phyloP scores from a whole-genome alignment of 2,329 filamentous ascomycete species.

The Scedosporium boydii region DNA sequence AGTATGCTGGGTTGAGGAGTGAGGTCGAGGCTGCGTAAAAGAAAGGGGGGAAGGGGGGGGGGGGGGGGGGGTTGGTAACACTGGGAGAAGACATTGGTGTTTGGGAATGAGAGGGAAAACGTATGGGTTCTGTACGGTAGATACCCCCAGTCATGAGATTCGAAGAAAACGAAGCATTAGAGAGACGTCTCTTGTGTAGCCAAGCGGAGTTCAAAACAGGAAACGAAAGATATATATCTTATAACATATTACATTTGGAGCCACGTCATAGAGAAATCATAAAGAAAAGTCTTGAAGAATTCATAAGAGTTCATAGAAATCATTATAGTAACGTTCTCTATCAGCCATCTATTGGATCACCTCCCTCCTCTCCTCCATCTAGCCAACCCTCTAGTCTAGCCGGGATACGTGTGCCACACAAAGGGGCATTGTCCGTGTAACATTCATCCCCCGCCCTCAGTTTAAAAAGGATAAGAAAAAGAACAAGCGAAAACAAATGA shows the following conservation, averaged over 20 bases:
- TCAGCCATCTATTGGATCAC: not conserved
- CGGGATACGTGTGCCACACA: conserved; percentile 11
- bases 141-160: not conserved
- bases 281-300: not conserved
- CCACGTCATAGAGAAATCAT: not conserved
- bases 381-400: not conserved
- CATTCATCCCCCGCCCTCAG: not conserved
- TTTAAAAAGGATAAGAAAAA: not conserved
- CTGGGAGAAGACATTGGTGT: not conserved
- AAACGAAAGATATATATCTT: too few relatives aligned
- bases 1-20: conserved; percentile 49
- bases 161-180: not conserved
- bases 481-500: not conserved
- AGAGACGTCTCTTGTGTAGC: too few relatives aligned
- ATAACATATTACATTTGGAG: too few relatives aligned
- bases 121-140: not conserved
- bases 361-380: not conserved
- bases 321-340: not conserved
- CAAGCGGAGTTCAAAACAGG: not conserved
- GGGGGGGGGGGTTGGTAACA: not conserved
- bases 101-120: not conserved
- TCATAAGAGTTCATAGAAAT: not conserved
- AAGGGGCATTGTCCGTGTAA: not conserved
- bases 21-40: conserved; percentile 43
- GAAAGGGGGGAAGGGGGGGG: too few relatives aligned